These are phyloP conservation scores for Cladosporium sp. DNA, from an alignment of 2,329 filamentous ascomycete genomes.

Conservation along the genomic window DNA sequence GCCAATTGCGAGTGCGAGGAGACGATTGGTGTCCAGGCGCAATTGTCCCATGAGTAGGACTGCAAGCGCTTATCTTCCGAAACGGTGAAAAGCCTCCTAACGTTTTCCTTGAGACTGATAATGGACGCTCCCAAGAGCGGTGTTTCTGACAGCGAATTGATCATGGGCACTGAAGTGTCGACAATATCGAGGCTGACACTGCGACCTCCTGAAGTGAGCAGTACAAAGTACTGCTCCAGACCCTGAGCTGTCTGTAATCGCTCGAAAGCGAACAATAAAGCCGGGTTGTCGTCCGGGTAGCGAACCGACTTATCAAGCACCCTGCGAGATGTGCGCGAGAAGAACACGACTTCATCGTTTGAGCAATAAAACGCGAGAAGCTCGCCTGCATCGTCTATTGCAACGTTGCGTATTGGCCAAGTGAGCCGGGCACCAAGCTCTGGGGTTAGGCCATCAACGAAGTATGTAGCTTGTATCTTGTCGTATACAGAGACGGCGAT, in stretches of 20 bases:
- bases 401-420: conserved; percentile 49
- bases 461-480: conserved; percentile 16
- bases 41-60: conserved; percentile 16
- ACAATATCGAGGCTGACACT: conserved; percentile 33
- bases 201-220: conserved; percentile 63
- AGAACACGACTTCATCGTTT: conserved; percentile 56
- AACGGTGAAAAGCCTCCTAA: conserved; percentile 18
- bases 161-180: not conserved
- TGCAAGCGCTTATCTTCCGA: conserved; percentile 23
- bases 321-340: conserved; percentile 55
- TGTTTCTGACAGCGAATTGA: conserved; percentile 17
- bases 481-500: conserved; percentile 42
- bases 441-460: conserved; percentile 15
- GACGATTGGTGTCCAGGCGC: conserved; percentile 15
- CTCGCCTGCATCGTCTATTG: conserved; percentile 60
- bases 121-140: conserved; percentile 25
- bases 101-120: conserved; percentile 15
- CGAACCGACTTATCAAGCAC: conserved; percentile 56
- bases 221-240: conserved; percentile 44
- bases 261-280: conserved; percentile 62
- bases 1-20: conserved; percentile 12
- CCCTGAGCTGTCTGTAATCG: conserved; percentile 31
- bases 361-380: conserved; percentile 65
- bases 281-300: conserved; percentile 55
- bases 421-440: conserved; percentile 20